Evolutionary conservation across 2,329 filamentous ascomycete genomes (phyloP), one percentile per base, ranked within the genome.

Genomic region (Neonectria ditissima): DNA sequence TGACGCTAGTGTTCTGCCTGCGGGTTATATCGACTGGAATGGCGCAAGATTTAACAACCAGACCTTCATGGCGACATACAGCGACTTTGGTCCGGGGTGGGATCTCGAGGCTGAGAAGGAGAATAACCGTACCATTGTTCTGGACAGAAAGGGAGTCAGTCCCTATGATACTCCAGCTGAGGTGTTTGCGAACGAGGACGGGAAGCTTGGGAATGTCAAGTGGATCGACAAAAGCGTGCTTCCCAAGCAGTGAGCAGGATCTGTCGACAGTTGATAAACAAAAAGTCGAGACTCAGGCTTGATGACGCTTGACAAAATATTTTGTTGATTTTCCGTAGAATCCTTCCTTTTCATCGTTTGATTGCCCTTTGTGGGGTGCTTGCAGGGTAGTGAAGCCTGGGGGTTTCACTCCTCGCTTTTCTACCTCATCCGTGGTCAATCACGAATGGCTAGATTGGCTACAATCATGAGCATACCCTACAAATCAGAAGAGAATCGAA

Each of bases 1-100:
- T 6, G 87, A 90, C 69, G 79, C 80, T 5, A 85, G 82, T 48
- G 84, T 90, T 13, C 43, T 62, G 4, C 59, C 54, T n/a, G 54
- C 54, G 3, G 54, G 59, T 1, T 62, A 62, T 48, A 53, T 62
- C 28, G 59, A 62, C 34, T 62, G 59, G 59, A 57, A 30, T 22
- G 59, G 59, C n/a, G 59, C 43, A 9, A 48, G 59, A 11, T 58
- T 62, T 26, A 62, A 54, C 26, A 58, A 58, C 24, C 54, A 58
- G 32, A 62, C 59, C 1, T 62, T 62, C 14, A 62, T 62, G 59
- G 59, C 54, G 26, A 62, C 54, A 2, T 62, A 62, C 16, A 32
- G 14, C 14, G 41, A 62, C 32, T 62, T 58, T 18, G 59, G 59
- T 11, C 59, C 59, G 11, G 54, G 59, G 1, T 62, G 50, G 48